Evolutionary conservation across 2,329 filamentous ascomycete genomes (phyloP).

Genomic region (Aspergillus udagawae): DNA sequence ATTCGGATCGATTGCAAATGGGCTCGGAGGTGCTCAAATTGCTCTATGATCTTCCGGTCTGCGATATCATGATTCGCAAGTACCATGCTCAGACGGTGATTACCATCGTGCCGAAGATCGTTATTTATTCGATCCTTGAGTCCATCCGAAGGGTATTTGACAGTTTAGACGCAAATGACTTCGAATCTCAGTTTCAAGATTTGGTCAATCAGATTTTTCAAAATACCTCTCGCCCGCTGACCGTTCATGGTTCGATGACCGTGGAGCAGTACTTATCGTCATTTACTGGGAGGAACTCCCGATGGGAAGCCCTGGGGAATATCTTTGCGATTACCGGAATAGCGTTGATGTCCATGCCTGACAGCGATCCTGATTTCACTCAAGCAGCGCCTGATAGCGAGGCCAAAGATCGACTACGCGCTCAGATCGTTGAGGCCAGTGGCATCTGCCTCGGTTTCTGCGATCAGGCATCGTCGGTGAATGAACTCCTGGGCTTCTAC

Average conservation of each 20-base stretch:
- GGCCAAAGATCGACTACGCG: conserved; percentile 27
- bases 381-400: conserved; percentile 16
- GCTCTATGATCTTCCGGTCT: conserved; percentile 24
- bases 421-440: conserved; percentile 31
- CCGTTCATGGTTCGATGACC: conserved; percentile 24
- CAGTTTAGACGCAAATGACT: conserved; percentile 17
- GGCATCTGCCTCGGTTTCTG: conserved; percentile 30
- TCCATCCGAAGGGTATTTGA: conserved; percentile 25
- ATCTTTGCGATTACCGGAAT: conserved; percentile 39
- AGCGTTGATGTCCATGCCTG: conserved; percentile 28
- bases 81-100: conserved; percentile 22
- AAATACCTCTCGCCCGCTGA: conserved; percentile 27
- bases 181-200: conserved; percentile 24
- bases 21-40: conserved; percentile 29
- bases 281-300: conserved; percentile 28
- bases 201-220: conserved; percentile 26
- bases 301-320: conserved; percentile 41
- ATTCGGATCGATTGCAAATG: conserved; percentile 26
- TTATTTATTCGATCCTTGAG: conserved; percentile 24
- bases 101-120: conserved; percentile 19
- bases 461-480: conserved; percentile 30
- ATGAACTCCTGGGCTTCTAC: conserved; percentile 32
- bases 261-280: conserved; percentile 28
- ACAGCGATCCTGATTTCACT: conserved; percentile 27
- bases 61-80: conserved; percentile 23